Conservation (phyloP, 345 rosid genomes). For the Salix suchowensis region DNA sequence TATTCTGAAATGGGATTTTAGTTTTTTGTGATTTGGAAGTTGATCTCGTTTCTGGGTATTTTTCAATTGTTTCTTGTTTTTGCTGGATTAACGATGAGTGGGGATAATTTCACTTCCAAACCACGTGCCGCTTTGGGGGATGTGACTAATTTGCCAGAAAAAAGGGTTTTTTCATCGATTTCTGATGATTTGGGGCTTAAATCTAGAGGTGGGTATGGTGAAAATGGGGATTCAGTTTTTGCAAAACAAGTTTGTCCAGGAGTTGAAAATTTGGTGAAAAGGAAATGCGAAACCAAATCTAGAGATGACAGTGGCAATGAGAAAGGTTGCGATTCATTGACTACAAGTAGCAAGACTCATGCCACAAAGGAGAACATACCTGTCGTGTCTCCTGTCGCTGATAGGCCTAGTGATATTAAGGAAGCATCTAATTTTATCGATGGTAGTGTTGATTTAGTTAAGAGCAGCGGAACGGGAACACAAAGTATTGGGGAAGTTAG, state of each 20-base stretch:
- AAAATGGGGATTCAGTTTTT: slow-evolving; percentile 22
- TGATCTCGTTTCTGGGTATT: background rate
- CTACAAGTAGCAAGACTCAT: background rate
- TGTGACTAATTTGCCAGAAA: slow-evolving; percentile 44
- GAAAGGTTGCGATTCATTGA: slow-evolving; percentile 17
- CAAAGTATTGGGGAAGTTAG: slow-evolving; percentile 24
- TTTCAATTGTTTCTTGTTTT: background rate
- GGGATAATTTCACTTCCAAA: slow-evolving; percentile 31
- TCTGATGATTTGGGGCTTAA: slow-evolving; percentile 29
- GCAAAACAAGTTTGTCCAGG: slow-evolving; percentile 41
- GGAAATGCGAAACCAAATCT: slow-evolving; percentile 22
- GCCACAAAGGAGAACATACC: background rate
- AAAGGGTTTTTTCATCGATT: slow-evolving; percentile 46
- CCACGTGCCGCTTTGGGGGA: slow-evolving; percentile 37
- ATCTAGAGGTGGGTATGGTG: slow-evolving; percentile 31
- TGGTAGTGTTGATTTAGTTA: background rate
- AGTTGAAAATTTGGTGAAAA: slow-evolving; percentile 42
- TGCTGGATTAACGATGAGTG: slow-evolving; percentile 39
- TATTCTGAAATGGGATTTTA: background rate
- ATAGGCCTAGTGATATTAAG: slow-evolving; percentile 23
- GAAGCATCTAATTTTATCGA: slow-evolving; percentile 24
- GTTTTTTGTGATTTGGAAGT: background rate
- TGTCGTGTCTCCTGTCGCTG: slow-evolving; percentile 17
- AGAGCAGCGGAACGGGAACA: slow-evolving; percentile 22
- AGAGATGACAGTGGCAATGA: slow-evolving; percentile 3